phyloP scores from a whole-genome alignment of 768 basidiomycete species.

The Amanita rimosa region DNA sequence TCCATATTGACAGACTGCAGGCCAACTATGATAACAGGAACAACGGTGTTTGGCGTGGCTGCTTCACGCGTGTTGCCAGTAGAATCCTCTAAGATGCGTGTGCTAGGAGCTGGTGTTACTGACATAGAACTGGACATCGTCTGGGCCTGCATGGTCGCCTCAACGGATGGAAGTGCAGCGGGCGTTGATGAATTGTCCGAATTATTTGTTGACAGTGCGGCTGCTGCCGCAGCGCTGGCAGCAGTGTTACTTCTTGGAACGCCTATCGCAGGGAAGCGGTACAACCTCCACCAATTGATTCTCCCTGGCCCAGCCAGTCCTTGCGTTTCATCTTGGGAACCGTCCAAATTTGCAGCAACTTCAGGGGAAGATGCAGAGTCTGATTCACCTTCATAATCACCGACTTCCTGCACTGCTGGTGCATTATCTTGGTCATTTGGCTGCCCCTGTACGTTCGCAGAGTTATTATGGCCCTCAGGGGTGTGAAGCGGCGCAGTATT shows the following conservation, averaged over 20 bases:
- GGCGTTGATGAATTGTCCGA: not conserved
- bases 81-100: slow-evolving; percentile 7
- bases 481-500: not conserved
- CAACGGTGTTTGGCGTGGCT: slow-evolving; percentile 33
- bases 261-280: slow-evolving; percentile 65
- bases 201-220: slow-evolving; percentile 5
- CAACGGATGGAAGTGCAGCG: slow-evolving; percentile 6
- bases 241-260: slow-evolving; percentile 13
- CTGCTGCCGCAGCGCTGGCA: slow-evolving; percentile 16
- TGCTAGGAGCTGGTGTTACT: slow-evolving; percentile 8
- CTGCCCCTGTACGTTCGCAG: not conserved
- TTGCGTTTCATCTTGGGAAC: slow-evolving; percentile 11
- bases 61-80: not conserved
- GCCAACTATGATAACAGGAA: slow-evolving; percentile 79
- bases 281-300: slow-evolving; percentile 77
- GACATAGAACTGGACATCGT: not conserved
- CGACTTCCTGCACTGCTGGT: not conserved
- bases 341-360: slow-evolving; percentile 2
- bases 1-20: slow-evolving; percentile 58
- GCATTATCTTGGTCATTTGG: not conserved
- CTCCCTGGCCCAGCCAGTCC: slow-evolving; percentile 26
- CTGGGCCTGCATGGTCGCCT: slow-evolving; percentile 4
- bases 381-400: not conserved
- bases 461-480: not conserved
- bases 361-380: not conserved